phyloP scores from a whole-genome alignment of 371 early-diverging fungal species.

The Mortierella sp. region DNA sequence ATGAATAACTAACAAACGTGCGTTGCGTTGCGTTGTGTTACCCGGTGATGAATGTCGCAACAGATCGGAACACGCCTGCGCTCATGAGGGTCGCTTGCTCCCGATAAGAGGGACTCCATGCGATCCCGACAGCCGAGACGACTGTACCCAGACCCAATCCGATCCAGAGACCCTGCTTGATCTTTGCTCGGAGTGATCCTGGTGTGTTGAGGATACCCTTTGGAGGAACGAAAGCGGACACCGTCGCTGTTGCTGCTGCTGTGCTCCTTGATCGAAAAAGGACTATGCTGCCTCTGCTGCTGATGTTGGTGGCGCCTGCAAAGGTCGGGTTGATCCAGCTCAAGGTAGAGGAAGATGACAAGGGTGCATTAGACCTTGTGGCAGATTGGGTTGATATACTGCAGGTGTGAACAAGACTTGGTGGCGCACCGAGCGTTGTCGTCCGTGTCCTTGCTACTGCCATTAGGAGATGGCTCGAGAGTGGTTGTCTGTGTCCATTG shows the following conservation, averaged over 20 bases:
- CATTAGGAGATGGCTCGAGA: too few species aligned
- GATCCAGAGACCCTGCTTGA: constrained; percentile 38
- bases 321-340: not conserved
- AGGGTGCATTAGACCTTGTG: not conserved
- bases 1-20: too few species aligned
- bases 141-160: constrained; percentile 50
- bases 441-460: not conserved
- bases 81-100: constrained; percentile 44
- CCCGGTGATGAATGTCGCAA: constrained; percentile 57
- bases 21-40: constrained; percentile 9
- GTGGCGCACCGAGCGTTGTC: not conserved
- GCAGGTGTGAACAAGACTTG: not conserved
- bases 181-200: constrained; percentile 22
- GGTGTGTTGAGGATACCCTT: constrained; percentile 37
- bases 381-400: not conserved
- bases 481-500: too few species aligned
- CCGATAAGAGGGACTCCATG: constrained; percentile 50
- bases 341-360: not conserved
- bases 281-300: not conserved
- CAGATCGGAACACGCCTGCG: constrained; percentile 52
- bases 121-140: constrained; percentile 42
- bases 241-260: not conserved
- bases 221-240: not conserved
- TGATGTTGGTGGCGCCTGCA: not conserved
- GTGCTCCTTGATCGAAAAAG: not conserved